Percentiles rank a stretch among this genome's conserved stretches.
Evolutionary conservation across 306 rosid species (phyloP).

Genomic region (Sesbania bispinosa): DNA sequence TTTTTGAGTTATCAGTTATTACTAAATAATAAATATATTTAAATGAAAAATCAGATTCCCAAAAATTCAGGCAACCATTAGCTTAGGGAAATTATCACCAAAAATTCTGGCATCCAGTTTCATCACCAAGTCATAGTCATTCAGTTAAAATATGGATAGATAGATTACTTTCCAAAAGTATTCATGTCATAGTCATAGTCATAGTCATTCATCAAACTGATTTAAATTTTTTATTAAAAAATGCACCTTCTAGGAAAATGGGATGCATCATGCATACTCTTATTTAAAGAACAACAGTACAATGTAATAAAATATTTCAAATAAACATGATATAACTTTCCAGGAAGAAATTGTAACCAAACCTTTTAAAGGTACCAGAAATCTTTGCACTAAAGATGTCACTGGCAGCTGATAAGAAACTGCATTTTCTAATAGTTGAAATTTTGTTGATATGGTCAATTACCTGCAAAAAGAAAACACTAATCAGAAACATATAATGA

Average conservation of each 20-base stretch:
- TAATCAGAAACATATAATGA: neutral
- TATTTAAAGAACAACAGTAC: neutral
- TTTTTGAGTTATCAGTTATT: neutral
- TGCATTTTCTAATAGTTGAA: slow-evolving; percentile 68
- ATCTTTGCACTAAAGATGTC: slow-evolving; percentile 84
- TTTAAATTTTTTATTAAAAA: neutral
- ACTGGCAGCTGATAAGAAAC: slow-evolving; percentile 68
- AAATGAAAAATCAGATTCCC: neutral
- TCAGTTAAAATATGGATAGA: neutral
- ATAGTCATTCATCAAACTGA: neutral
- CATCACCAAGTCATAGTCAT: neutral
- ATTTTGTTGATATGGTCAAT: slow-evolving; percentile 79
- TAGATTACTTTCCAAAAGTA: neutral
- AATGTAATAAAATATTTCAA: neutral
- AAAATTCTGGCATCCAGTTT: neutral
- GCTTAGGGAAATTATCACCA: no score
- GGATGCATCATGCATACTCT: neutral
- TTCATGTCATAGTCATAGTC: neutral
- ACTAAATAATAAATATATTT: neutral
- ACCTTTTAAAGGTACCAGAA: slow-evolving; percentile 95
- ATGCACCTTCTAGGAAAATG: neutral
- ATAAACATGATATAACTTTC: neutral
- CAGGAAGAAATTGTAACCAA: slow-evolving; percentile 3
- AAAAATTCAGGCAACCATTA: no score
- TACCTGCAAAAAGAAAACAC: slow-evolving; percentile 49